Percentiles rank a stretch among this genome's conserved stretches.
Evolutionary conservation across 2,329 filamentous ascomycete genomes (phyloP).

Genomic region (Colletotrichum navitas): DNA sequence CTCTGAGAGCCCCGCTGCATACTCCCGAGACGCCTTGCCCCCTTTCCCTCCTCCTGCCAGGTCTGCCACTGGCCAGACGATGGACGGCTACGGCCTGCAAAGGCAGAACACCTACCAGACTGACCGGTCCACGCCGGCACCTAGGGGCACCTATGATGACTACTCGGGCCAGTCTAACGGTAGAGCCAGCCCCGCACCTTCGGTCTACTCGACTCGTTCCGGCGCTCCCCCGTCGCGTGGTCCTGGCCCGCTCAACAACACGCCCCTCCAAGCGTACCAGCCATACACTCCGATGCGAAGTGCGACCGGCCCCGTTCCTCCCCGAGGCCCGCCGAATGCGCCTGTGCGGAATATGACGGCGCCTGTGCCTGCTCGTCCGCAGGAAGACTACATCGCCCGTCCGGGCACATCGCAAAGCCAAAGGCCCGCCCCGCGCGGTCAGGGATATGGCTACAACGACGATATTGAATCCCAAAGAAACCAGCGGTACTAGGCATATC

Average conservation of each 20-base stretch:
- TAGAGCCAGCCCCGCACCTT: constrained; percentile 52
- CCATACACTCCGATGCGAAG: constrained; percentile 53
- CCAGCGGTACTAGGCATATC: constrained; percentile 46
- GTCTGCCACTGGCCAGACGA: constrained; percentile 50
- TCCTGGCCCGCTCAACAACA: constrained; percentile 44
- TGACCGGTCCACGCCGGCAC: constrained; percentile 22
- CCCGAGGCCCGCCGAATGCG: constrained; percentile 51
- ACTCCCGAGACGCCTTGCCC: constrained; percentile 47
- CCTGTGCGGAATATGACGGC: constrained; percentile 62
- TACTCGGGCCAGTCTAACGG: constrained; percentile 46
- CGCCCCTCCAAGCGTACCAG: constrained; percentile 43
- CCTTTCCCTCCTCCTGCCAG: constrained; percentile 51
- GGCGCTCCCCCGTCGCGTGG: constrained; percentile 43
- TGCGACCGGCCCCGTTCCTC: constrained; percentile 54
- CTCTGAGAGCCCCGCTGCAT: constrained; percentile 49
- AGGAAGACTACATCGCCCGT: constrained; percentile 48
- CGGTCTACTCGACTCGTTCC: constrained; percentile 45
- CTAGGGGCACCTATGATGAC: constrained; percentile 41
- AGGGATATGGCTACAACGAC: constrained; percentile 53
- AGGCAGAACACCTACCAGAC: constrained; percentile 33
- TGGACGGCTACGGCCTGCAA: constrained; percentile 48
- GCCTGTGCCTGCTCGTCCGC: constrained; percentile 49
- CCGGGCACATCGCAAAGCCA: constrained; percentile 47
- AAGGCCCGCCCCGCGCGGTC: constrained; percentile 43
- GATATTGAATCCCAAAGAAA: constrained; percentile 52